Evolutionary conservation across 768 basidiomycete genomes (phyloP).

Genomic region (Rhodotorula graminis): DNA sequence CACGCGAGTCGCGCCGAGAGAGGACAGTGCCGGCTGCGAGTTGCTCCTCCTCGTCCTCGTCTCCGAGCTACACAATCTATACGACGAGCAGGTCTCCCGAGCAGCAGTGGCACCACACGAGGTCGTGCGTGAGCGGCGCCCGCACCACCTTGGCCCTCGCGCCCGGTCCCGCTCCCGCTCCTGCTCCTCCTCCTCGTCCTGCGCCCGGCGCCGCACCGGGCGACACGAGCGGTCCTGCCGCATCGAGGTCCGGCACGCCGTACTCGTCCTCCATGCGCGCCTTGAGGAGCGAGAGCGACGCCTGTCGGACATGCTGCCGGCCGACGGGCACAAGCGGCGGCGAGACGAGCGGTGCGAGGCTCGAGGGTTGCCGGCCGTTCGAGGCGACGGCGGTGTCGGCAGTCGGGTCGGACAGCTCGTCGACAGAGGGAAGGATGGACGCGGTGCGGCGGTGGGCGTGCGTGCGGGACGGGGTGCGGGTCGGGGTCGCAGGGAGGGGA

Average conservation of each 20-base stretch:
- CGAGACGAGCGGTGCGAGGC: background rate
- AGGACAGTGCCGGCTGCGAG: too few relatives aligned
- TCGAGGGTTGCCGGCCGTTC: too few relatives aligned
- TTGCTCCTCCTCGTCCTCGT: too few relatives aligned
- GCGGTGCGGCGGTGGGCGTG: slow-evolving; percentile 11
- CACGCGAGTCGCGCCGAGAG: too few relatives aligned
- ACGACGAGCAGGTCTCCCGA: slow-evolving; percentile 3
- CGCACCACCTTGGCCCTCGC: background rate
- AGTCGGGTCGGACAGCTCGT: slow-evolving; percentile 2
- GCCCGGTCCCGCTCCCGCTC: background rate
- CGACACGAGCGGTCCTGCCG: background rate
- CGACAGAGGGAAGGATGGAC: slow-evolving; percentile 3
- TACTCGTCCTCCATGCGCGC: slow-evolving; percentile 78
- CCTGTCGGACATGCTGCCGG: slow-evolving; percentile 18
- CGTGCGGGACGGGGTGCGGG: background rate
- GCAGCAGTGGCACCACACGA: slow-evolving; percentile 19
- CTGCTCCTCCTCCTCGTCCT: background rate
- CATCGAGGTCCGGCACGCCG: slow-evolving; percentile 5
- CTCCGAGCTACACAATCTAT: background rate
- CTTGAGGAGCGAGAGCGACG: slow-evolving; percentile 58
- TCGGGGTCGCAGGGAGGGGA: background rate
- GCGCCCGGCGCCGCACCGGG: background rate
- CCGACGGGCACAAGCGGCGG: slow-evolving; percentile 1
- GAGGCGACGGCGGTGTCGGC: too few relatives aligned
- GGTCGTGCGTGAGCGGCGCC: slow-evolving; percentile 15